A percentile compares a stretch with the other conserved stretches of the same genome.
Evolutionary conservation across 495 filamentous ascomycete genomes (phyloP).

Genomic region (Parathielavia hyrcaniae): DNA sequence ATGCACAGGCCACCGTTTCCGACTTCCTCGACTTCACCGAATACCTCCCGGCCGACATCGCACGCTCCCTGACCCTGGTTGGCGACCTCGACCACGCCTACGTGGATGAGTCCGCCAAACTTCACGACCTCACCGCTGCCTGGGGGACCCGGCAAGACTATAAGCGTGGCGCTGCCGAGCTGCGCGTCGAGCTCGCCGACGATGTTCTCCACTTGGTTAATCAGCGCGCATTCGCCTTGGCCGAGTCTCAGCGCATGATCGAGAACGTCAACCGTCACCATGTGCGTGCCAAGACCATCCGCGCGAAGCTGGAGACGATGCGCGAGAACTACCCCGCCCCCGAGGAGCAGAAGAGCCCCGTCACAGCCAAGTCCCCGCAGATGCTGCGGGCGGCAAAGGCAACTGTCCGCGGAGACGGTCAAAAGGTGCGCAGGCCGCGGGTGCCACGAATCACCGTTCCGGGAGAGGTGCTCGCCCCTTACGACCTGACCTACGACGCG

Average conservation of each 20-base stretch:
- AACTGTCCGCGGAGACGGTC: constrained; percentile 56
- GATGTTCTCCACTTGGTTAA: constrained; percentile 67
- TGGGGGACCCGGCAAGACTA: constrained; percentile 60
- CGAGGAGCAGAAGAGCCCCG: constrained; percentile 50
- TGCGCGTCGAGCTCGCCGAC: constrained; percentile 72
- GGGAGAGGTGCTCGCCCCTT: constrained; percentile 53
- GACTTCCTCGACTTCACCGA: constrained; percentile 97
- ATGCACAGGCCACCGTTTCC: constrained; percentile 87
- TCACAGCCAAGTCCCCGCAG: constrained; percentile 48
- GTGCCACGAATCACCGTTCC: constrained; percentile 50
- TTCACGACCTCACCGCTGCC: constrained; percentile 65
- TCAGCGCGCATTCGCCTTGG: constrained; percentile 68
- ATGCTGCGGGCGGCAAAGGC: constrained; percentile 55
- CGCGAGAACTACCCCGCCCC: constrained; percentile 48
- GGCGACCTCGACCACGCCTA: constrained; percentile 72
- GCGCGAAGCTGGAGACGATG: constrained; percentile 72
- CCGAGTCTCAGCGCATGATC: constrained; percentile 74
- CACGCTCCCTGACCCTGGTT: constrained; percentile 83
- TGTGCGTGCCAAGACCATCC: constrained; percentile 68
- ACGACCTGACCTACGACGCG: constrained; percentile 49
- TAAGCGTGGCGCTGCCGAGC: constrained; percentile 39
- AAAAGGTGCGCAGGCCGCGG: constrained; percentile 37
- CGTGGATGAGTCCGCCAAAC: constrained; percentile 52
- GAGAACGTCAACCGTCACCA: constrained; percentile 73
- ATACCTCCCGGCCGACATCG: constrained; percentile 88